phyloP scores from a whole-genome alignment of 306 rosid species.

The Mimosa bimucronata region DNA sequence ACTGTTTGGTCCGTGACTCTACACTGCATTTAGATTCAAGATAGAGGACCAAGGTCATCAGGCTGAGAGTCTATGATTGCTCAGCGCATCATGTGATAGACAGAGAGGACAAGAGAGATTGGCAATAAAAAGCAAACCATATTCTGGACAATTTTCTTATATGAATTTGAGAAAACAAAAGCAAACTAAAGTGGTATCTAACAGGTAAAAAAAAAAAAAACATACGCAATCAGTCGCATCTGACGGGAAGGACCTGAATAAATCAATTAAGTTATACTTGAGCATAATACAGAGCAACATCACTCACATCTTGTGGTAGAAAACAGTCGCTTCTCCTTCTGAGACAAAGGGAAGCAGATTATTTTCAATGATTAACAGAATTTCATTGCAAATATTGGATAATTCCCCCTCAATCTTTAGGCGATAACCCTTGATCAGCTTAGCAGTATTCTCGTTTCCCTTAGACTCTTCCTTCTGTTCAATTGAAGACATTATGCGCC shows the following conservation, averaged over 20 bases:
- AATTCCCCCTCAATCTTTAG: constrained; percentile 91
- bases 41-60: not conserved
- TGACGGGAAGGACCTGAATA: not conserved
- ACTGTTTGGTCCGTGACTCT: not conserved
- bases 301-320: constrained; percentile 88
- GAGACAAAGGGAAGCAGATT: constrained; percentile 78
- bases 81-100: constrained; percentile 12
- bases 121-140: constrained; percentile 13
- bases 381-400: constrained; percentile 78
- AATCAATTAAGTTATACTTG: constrained; percentile 5
- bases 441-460: constrained; percentile 79
- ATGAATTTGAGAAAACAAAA: constrained; percentile 7
- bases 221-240: not conserved
- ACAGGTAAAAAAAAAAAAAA: too few species aligned
- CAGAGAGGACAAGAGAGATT: not conserved
- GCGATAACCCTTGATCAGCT: constrained; percentile 74
- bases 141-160: not conserved
- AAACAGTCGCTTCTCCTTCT: constrained; percentile 90
- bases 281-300: not conserved
- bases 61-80: not conserved
- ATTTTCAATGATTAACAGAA: constrained; percentile 76
- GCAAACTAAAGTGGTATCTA: not conserved
- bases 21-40: not conserved
- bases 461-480: constrained; percentile 95
- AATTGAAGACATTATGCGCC: constrained; percentile 98